Evolutionary conservation across 2,329 filamentous ascomycete species (phyloP), one percentile per base, ranked within the genome.

Genomic region (Cryphonectria naterciae): DNA sequence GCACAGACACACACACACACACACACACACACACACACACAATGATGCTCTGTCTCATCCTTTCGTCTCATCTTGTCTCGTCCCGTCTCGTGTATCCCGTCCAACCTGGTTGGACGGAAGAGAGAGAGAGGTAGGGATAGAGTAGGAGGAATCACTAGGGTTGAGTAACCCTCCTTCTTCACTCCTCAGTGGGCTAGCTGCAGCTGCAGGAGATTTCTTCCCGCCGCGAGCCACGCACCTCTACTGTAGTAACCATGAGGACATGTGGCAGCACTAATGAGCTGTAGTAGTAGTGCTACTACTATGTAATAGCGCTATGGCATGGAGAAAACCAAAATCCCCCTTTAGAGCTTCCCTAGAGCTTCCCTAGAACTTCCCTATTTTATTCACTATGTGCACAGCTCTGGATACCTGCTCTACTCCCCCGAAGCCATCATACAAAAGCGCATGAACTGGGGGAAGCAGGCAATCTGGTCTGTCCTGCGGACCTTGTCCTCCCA

Each of bases 51-150:
- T 49, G 54, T 58, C 54, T 58, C 54, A 58, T 35, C 54, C 15
- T 58, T 32, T 58, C n/a, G 52, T 56, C 52, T 56, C 54, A 28
- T 58, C 54, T 58, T 28, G 54, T 58, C 54, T 58, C 54, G 54
- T 56, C 7, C 25, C 25, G 54, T 17, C 54, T 32, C 28, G 25
- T 58, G 25, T 61, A 22, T 19, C 35, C 22, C 1, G 46, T n/a
- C 19, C 22, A 22, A 49, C 46, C 46, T 11, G 46, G 19, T 49
- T 49, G 46, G 19, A 49, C 19, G 22, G 6, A 41, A 41, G 41
- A 43, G 15, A 5, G 15, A 46, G 4, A 17, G 41, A 13, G 41
- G 41, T 17, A 43, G 15, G 41, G 41, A 19, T 15, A 13, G 13
- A 17, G 13, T 17, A 17, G 17, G 8, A 49, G 19, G 43, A 19